phyloP scores from a whole-genome alignment of 495 filamentous ascomycete species.

The Penicillium simplicissimum region DNA sequence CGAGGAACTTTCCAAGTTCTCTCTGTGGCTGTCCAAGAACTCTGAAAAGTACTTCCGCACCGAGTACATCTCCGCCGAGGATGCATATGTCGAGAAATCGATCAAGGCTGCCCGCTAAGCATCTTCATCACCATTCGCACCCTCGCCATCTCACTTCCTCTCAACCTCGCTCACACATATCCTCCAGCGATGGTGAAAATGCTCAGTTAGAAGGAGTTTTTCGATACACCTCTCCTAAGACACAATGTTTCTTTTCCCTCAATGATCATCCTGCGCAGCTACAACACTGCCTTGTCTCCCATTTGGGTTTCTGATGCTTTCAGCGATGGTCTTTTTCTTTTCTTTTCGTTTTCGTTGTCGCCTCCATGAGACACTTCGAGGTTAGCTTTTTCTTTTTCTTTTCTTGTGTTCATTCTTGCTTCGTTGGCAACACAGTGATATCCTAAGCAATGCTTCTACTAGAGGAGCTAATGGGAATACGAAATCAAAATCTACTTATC shows the following conservation, averaged over 20 bases:
- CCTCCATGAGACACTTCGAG: not conserved
- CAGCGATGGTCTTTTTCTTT: not conserved
- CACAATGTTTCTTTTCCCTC: not conserved
- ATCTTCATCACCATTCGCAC: not conserved
- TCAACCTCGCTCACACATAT: not conserved
- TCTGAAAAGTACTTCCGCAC: conserved; percentile 71
- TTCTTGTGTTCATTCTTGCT: conserved; percentile 4
- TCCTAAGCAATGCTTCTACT: conserved; percentile 1
- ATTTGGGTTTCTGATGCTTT: not conserved
- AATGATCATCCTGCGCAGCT: not conserved
- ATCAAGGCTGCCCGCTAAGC: not conserved
- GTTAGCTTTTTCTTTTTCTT: not conserved
- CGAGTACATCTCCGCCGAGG: conserved; percentile 71
- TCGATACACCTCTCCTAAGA: not conserved
- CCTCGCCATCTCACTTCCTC: not conserved
- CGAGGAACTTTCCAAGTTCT: conserved; percentile 82
- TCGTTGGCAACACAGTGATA: not conserved
- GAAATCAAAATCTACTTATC: not conserved
- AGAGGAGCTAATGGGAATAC: conserved; percentile 4
- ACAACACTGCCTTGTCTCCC: not conserved
- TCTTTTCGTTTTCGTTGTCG: not conserved
- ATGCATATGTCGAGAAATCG: conserved; percentile 26
- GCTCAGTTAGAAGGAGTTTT: not conserved
- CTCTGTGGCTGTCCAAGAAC: conserved; percentile 76
- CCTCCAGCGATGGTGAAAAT: not conserved